Conservation (phyloP, 2,329 filamentous ascomycete genomes). For the Aureobasidium sp. region DNA sequence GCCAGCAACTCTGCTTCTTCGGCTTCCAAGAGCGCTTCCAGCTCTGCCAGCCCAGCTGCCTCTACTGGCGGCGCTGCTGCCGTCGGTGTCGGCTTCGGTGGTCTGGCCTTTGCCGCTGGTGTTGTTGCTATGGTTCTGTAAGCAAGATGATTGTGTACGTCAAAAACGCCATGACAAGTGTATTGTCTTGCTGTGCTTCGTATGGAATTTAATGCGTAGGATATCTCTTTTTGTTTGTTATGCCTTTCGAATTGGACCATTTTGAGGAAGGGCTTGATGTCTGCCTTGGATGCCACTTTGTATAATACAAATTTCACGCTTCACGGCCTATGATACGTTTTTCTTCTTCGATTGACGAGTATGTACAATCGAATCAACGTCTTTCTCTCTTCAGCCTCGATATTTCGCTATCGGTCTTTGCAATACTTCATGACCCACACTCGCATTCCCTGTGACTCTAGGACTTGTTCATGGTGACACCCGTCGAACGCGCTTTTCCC, state of each 20-base stretch:
- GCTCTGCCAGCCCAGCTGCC: conserved; percentile 24
- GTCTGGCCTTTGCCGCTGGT: conserved; percentile 33
- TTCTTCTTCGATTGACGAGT: not conserved
- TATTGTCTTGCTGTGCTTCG: not conserved
- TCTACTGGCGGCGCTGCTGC: conserved; percentile 30
- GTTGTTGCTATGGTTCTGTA: conserved; percentile 27
- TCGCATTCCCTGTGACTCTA: too few species aligned
- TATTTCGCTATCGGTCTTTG: too few species aligned
- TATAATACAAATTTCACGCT: not conserved
- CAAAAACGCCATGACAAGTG: not conserved
- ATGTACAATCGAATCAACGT: too few species aligned
- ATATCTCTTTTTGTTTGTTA: not conserved
- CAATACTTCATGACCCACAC: too few species aligned
- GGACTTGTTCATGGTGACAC: too few species aligned
- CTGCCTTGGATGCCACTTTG: not conserved
- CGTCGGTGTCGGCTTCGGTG: conserved; percentile 33
- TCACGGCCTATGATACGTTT: not conserved
- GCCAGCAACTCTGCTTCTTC: conserved; percentile 11
- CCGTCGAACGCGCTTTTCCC: not conserved
- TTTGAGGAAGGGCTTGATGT: not conserved
- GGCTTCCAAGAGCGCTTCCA: conserved; percentile 50
- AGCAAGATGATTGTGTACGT: not conserved
- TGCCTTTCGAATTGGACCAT: not conserved
- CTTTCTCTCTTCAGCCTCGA: too few species aligned
- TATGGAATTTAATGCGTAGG: not conserved